phyloP scores from a whole-genome alignment of 2,329 filamentous ascomycete genomes.

The Penicillium expansum region DNA sequence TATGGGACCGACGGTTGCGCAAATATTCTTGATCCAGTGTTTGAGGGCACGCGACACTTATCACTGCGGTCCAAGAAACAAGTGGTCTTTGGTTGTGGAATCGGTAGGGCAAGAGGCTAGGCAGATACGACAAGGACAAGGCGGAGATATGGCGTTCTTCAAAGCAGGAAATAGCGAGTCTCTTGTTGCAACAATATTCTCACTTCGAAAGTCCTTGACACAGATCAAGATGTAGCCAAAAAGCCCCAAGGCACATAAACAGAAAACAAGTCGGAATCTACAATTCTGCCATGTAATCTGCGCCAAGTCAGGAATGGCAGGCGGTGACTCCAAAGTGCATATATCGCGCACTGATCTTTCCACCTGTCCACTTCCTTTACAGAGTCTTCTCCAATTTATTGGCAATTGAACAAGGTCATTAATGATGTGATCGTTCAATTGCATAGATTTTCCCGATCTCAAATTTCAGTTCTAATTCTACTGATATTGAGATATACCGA shows the following conservation, averaged over 20 bases:
- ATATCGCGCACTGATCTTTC: constrained; percentile 1
- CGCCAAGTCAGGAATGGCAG: constrained; percentile 2
- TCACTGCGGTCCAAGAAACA: background rate
- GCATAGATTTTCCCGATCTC: background rate
- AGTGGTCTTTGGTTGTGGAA: background rate
- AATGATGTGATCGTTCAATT: constrained; percentile 9
- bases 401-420: constrained; percentile 4
- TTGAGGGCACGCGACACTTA: background rate
- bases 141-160: background rate
- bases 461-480: background rate
- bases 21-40: background rate
- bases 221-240: background rate
- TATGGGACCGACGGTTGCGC: background rate
- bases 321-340: constrained; percentile 1
- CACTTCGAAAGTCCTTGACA: background rate
- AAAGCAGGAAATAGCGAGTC: background rate
- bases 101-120: background rate
- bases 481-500: background rate
- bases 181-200: background rate
- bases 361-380: no score
- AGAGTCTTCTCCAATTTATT: background rate
- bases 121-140: background rate
- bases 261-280: constrained; percentile 1
- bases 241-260: constrained; percentile 2
- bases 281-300: constrained; percentile 5